Conservation (phyloP, 2,329 filamentous ascomycete species). For the Shiraia sp. region DNA sequence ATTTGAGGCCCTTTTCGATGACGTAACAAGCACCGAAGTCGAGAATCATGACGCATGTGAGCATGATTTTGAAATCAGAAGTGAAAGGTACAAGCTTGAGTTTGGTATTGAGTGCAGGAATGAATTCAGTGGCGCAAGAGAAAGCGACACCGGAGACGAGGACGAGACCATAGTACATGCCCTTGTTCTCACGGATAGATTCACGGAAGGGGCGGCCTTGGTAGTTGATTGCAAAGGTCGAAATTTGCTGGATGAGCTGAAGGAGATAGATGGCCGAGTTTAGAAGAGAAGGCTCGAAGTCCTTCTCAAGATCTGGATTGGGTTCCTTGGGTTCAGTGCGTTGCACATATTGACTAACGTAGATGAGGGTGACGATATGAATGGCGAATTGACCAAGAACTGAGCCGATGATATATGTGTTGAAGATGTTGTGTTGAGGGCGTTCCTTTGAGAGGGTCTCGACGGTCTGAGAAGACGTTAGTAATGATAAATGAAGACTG, state of each 20-base stretch:
- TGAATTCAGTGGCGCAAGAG: slow-evolving; percentile 89
- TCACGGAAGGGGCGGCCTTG: slow-evolving; percentile 98
- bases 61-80: slow-evolving; percentile 82
- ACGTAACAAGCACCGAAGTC: slow-evolving; percentile 87
- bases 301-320: slow-evolving; percentile 87
- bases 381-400: slow-evolving; percentile 97
- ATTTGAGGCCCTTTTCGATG: slow-evolving; percentile 86
- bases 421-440: slow-evolving; percentile 98
- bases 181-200: slow-evolving; percentile 90
- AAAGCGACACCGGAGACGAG: slow-evolving; percentile 90
- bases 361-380: slow-evolving; percentile 91
- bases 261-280: slow-evolving; percentile 97
- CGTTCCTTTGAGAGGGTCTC: slow-evolving; percentile 95
- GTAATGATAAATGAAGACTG: slow-evolving; percentile 5
- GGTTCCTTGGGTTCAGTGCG: slow-evolving; percentile 70
- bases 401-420: slow-evolving; percentile 96
- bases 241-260: slow-evolving; percentile 98
- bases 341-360: slow-evolving; percentile 88
- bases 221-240: slow-evolving; percentile 99
- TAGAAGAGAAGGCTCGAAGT: slow-evolving; percentile 89
- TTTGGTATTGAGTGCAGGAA: slow-evolving; percentile 92
- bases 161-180: slow-evolving; percentile 97
- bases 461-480: slow-evolving; percentile 65
- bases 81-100: slow-evolving; percentile 91
- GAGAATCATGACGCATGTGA: slow-evolving; percentile 81